A percentile compares a stretch with the other conserved stretches of the same genome.
These are phyloP conservation scores for Metschnikowia rubicola DNA, from an alignment of 805 yeast species.

Conservation along the genomic window DNA sequence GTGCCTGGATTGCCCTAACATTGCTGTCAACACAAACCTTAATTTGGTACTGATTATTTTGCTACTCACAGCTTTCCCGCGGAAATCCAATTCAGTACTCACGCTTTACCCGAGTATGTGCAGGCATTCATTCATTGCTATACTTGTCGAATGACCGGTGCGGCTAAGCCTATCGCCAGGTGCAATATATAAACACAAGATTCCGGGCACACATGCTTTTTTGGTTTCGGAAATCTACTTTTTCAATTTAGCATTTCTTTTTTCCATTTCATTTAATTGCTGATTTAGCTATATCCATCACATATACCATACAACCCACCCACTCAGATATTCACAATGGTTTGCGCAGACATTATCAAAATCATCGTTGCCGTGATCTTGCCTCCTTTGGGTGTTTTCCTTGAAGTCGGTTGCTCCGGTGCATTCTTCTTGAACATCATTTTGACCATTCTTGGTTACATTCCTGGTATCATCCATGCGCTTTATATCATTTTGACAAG, in stretches of 20 bases:
- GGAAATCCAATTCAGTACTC: no score
- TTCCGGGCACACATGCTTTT: background rate
- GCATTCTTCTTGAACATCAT: slow-evolving; percentile 49
- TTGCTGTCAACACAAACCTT: no score
- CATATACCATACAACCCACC: no score
- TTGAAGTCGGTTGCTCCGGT: slow-evolving; percentile 53
- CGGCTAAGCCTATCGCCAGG: slow-evolving; percentile 1
- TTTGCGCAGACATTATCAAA: slow-evolving; percentile 52
- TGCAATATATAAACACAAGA: background rate
- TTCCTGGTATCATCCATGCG: slow-evolving; percentile 73
- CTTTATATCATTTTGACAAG: slow-evolving; percentile 47
- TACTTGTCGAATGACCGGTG: background rate
- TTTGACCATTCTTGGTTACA: slow-evolving; percentile 67
- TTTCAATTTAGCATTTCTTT: background rate
- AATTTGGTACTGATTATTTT: no score
- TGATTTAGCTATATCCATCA: no score
- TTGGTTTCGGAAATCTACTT: background rate
- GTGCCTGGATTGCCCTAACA: no score
- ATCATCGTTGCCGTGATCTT: slow-evolving; percentile 49
- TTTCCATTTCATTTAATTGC: background rate
- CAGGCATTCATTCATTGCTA: slow-evolving; percentile 1
- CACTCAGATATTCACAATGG: slow-evolving; percentile 13
- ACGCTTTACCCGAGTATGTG: background rate
- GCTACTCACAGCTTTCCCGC: background rate
- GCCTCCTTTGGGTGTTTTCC: slow-evolving; percentile 63